These are phyloP conservation scores for Tuber umbilicatum DNA, from an alignment of 495 filamentous ascomycete species.

Conservation along the genomic window DNA sequence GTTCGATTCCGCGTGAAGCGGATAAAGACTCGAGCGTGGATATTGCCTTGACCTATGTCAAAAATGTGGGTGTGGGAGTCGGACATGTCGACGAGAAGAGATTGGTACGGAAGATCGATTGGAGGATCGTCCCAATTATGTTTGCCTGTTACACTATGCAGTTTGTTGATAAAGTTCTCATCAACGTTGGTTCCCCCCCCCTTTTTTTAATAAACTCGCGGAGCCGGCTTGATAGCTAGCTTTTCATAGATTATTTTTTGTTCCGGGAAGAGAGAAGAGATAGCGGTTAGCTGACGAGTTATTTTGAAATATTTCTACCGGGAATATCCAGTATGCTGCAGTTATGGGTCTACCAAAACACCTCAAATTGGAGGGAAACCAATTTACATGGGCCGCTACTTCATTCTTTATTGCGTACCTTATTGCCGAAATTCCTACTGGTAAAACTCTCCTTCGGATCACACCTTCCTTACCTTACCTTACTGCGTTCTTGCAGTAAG, in stretches of 20 bases:
- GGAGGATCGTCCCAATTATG: conserved; percentile 54
- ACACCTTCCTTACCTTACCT: not conserved
- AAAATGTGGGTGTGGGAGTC: conserved; percentile 28
- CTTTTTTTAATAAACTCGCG: conserved; percentile 20
- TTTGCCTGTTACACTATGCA: conserved; percentile 59
- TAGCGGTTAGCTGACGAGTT: not conserved
- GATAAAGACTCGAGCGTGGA: conserved; percentile 35
- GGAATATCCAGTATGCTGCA: conserved; percentile 48
- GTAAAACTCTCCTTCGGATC: conserved; percentile 42
- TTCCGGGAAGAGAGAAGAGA: not conserved
- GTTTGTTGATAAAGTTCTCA: conserved; percentile 60
- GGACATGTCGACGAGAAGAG: conserved; percentile 42
- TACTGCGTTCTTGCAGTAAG: not conserved
- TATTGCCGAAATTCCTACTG: conserved; percentile 52
- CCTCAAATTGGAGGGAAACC: conserved; percentile 49
- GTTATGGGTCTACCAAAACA: conserved; percentile 53
- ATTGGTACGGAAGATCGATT: conserved; percentile 51
- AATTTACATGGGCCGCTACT: conserved; percentile 53
- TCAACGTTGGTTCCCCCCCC: conserved; percentile 49
- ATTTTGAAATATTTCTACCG: conserved; percentile 11
- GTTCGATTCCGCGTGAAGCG: not conserved
- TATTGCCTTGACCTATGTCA: conserved; percentile 44
- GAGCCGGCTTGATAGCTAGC: not conserved
- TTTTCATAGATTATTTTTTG: not conserved
- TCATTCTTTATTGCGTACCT: conserved; percentile 54